Base-by-base conservation (phyloP, 805 yeast genomes). In the Ogataea saltuana region DNA sequence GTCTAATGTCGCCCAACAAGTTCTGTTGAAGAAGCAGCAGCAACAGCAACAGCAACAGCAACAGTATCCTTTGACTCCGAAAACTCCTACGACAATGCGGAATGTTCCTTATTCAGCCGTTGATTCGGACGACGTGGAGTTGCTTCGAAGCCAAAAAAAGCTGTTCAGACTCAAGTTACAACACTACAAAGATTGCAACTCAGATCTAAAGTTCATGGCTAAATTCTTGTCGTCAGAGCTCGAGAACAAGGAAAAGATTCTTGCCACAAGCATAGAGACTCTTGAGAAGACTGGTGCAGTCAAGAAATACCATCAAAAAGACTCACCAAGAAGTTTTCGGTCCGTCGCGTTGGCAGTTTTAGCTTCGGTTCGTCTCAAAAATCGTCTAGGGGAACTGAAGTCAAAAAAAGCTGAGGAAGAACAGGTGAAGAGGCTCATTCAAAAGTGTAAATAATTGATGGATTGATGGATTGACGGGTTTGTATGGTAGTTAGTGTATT, bases 141-240 rank as follows among this genome's bases (percentile, higher is more conserved):
- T 66, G 11, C 55, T 68, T 25, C 68, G 68, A 33, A 64, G 65
- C 36, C 77, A 76, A 54, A 60, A 69, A 47, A 70, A 70, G 25
- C 68, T 73, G 42, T 74, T 70, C 57, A 70, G 64, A 50, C 71
- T 78, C 40, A 75, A 71, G 51, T 61, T 76, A 35, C 69, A 70
- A 34, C 80, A 78, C 44, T 57, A 70, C 40, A 63, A 67, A 37
- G 62, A 65, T 32, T 45, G 53, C 32, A 56, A 60, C 17, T 54
- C 61, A 8, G 74, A 69, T 48, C 58, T 70, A 44, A 63, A 55
- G 45, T 70, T 61, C 48, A 56, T 60, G 48, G 56, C 64, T 39
- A 50, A 58, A 6, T 68, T 64, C 45, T 54, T 66, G 53, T 46
- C 53, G 32, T 49, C 51, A 33, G 58, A 68, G 18, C 49, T 66